A percentile compares a stretch with the other conserved stretches of the same genome.
Conservation (phyloP, 768 basidiomycete genomes). For the Pleurotus eryngii region DNA sequence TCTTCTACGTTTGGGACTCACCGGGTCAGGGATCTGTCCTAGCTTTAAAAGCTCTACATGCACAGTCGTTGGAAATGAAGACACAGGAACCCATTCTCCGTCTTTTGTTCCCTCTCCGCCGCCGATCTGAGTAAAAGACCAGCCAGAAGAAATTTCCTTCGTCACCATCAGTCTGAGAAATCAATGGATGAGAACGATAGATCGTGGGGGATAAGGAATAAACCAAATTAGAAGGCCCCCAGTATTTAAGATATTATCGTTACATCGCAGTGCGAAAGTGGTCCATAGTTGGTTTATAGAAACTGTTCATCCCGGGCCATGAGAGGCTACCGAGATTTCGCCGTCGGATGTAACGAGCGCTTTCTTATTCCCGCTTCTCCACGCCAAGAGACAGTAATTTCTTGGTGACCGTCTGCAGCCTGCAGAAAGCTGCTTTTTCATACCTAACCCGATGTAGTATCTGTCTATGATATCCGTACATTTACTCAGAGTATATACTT, state of each 20-base stretch:
- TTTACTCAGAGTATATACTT: slow-evolving; percentile 43
- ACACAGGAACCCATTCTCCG: slow-evolving; percentile 64
- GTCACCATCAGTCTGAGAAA: slow-evolving; percentile 14
- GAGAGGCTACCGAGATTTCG: no score
- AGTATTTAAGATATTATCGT: no score
- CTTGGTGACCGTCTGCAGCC: no score
- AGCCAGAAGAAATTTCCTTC: slow-evolving; percentile 32
- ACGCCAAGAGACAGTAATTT: no score
- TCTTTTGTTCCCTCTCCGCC: slow-evolving; percentile 56
- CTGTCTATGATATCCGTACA: not conserved
- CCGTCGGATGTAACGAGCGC: no score
- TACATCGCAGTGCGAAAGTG: no score
- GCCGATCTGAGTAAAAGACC: slow-evolving; percentile 68
- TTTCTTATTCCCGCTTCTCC: no score
- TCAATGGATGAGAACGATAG: not conserved
- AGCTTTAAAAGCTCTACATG: slow-evolving; percentile 81
- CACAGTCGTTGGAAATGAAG: slow-evolving; percentile 77
- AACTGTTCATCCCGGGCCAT: no score
- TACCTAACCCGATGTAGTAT: no score
- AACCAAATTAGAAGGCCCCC: no score
- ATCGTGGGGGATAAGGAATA: not conserved
- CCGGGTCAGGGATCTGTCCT: slow-evolving; percentile 80
- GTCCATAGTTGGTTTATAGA: no score
- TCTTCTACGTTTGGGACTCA: slow-evolving; percentile 29
- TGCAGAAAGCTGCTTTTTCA: no score